Percentiles rank a stretch among this genome's conserved stretches.
phyloP scores from a whole-genome alignment of 257 asterid species.

The Ilex asprella region DNA sequence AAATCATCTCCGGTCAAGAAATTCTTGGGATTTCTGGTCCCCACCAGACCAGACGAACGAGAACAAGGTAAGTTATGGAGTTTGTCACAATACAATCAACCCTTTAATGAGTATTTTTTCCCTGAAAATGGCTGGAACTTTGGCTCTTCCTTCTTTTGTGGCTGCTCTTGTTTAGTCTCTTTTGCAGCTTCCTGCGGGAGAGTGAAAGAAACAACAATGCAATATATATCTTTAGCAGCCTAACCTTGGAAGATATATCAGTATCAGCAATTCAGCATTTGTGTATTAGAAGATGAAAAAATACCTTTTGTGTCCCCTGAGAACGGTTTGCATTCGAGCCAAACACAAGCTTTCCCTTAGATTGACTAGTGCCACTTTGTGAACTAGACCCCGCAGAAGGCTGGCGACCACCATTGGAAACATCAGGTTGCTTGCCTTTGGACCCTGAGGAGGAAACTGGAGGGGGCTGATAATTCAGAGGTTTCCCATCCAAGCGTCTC shows the following conservation, averaged over 20 bases:
- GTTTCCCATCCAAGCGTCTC: conserved; percentile 89
- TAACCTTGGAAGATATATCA: neutral
- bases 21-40: conserved; percentile 20
- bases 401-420: conserved; percentile 27
- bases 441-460: conserved; percentile 43
- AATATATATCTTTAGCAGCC: neutral
- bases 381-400: conserved; percentile 55
- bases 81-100: conserved; percentile 28
- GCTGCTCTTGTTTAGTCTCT: conserved; percentile 52
- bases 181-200: conserved; percentile 48
- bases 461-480: conserved; percentile 46
- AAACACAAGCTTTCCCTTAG: conserved; percentile 92
- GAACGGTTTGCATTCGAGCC: conserved; percentile 63
- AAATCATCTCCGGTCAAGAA: conserved; percentile 5
- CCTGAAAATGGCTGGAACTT: conserved; percentile 68
- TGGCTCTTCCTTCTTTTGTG: conserved; percentile 70
- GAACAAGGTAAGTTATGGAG: too few relatives aligned
- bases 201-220: neutral
- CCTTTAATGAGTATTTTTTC: conserved; percentile 67
- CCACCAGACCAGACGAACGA: conserved; percentile 7
- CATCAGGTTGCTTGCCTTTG: conserved; percentile 39
- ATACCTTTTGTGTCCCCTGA: conserved; percentile 52
- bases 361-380: conserved; percentile 56
- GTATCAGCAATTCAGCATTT: neutral
- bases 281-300: neutral